Base-by-base conservation (phyloP, 2,329 filamentous ascomycete species). In the Uncinocarpus reesii region DNA sequence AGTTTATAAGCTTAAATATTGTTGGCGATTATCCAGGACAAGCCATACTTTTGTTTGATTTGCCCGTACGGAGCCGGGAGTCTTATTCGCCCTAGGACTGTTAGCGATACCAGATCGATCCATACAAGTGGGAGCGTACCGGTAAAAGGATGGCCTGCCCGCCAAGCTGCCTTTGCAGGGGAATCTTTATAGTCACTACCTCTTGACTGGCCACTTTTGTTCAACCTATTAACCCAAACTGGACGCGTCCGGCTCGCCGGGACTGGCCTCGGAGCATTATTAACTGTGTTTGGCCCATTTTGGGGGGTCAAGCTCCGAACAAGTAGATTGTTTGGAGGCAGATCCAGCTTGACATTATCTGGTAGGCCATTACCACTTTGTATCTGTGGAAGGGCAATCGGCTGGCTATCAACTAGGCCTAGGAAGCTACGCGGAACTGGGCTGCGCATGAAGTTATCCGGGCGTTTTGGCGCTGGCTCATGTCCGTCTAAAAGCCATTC, bases 91-190 rank as follows among this genome's bases (percentile, higher is more conserved):
- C 44, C 51, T 53, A 48, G 1, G 21, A 16, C 11, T 16, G 16
- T 47, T 40, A 47, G 44, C 13, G 4, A 23, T 5, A 34, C 3
- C 21, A n/a, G 7, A 16, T 2, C 1, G 16, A 32, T 5, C 18
- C 6, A 34, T 21, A 23, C 4, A 20, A 42, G 23, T 10, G 20
- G 13, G 6, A 36, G 38, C 10, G 35, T 34, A 28, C 47, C 34
- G n/a, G 31, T 23, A 6, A 10, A 37, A 1, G 42, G 36, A 32
- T 42, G 26, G 21, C 38, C 55, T 32, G 52, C 50, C 46, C 57
- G 56, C 57, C 58, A 61, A 31, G 55, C 57, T 20, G 57, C 48
- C 29, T 60, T 60, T 2, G 59, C 51, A 32, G 55, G 53, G 7
- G 57, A 51, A 34, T 61, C 58, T 20, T 40, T 1, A 3, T 24